A percentile compares a stretch with the other conserved stretches of the same genome.
These are phyloP conservation scores for Thielaviopsis populi DNA, from an alignment of 2,329 filamentous ascomycete genomes.

Conservation along the genomic window DNA sequence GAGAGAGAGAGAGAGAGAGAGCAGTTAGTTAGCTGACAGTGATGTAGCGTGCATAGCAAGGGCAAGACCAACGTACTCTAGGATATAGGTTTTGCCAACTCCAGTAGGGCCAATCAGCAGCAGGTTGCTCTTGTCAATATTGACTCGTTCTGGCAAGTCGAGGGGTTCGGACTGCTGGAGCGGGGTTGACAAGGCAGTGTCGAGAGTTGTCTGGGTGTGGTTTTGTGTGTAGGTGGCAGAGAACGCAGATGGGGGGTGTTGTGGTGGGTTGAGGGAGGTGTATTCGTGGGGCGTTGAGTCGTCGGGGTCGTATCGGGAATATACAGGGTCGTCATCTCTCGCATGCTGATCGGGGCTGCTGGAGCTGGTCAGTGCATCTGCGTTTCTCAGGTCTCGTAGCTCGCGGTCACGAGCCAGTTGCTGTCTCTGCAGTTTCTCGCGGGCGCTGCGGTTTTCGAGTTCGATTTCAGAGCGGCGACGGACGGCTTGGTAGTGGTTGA, in stretches of 20 bases:
- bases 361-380: conserved; percentile 9
- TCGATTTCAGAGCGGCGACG: conserved; percentile 67
- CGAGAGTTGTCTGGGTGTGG: conserved; percentile 5
- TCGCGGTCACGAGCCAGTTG: conserved; percentile 54
- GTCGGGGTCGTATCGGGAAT: conserved; percentile 7
- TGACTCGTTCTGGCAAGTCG: conserved; percentile 36
- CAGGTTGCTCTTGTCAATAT: conserved; percentile 91
- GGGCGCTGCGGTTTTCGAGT: conserved; percentile 40
- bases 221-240: neutral
- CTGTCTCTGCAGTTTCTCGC: conserved; percentile 55
- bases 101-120: conserved; percentile 82
- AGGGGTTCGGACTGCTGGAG: conserved; percentile 37
- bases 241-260: neutral
- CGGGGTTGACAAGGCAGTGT: conserved; percentile 24
- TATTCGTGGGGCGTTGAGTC: conserved; percentile 21
- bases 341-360: conserved; percentile 17
- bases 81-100: conserved; percentile 91
- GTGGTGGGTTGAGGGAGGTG: neutral
- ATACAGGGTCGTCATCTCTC: conserved; percentile 8
- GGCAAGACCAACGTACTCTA: conserved; percentile 36
- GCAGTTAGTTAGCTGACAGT: conserved; percentile 18
- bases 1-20: too few species aligned
- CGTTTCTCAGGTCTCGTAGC: conserved; percentile 21
- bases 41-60: neutral
- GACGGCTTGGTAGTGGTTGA: conserved; percentile 89